Evolutionary conservation across 2,329 filamentous ascomycete species (phyloP), one percentile per base, ranked within the genome.

Genomic region (Fusarium sp.): DNA sequence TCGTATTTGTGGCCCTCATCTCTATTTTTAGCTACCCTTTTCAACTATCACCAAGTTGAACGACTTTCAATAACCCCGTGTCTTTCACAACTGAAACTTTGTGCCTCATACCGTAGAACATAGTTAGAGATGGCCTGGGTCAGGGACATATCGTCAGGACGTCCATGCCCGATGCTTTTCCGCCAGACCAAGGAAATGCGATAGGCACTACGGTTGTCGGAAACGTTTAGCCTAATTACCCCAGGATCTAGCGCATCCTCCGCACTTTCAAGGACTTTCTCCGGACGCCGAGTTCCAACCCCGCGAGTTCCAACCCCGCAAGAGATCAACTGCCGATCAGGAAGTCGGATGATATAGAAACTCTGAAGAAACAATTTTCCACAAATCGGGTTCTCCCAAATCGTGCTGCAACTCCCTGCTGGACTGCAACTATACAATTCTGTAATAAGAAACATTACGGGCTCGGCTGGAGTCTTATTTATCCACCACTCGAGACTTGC

Each of bases 231-330:
- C 18, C 60, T 63, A 54, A 63, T 41, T 35, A 37, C 41, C 41
- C 43, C 23, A 62, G 57, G 18, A 32, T 59, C 3, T 41, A 25
- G 14, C 18, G 18, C 25, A 30, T 43, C 37, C 25, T 32, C 37
- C 57, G 13, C 16, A 62, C 11, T 30, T 52, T n/a, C 4, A 23
- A 9, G 37, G 37, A 48, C 30, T 48, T 30, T 3, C 18, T 34
- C 39, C 58, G 25, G 23, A 6, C 2, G 10, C 27, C 27, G 14
- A 35, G 58, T n/a, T 30, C 25, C 16, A 20, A 41, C 60, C 60
- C 60, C 60, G 45, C 60, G 14, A 35, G 58, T n/a, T 30, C 25
- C 16, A 20, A 41, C 60, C 60, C 60, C 60, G 45, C 60, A 41
- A 39, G 14, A 10, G 20, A 23, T 34, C 25, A 39, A 37, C 13